phyloP scores from a whole-genome alignment of 2,329 filamentous ascomycete species.

The Fusarium sp. region DNA sequence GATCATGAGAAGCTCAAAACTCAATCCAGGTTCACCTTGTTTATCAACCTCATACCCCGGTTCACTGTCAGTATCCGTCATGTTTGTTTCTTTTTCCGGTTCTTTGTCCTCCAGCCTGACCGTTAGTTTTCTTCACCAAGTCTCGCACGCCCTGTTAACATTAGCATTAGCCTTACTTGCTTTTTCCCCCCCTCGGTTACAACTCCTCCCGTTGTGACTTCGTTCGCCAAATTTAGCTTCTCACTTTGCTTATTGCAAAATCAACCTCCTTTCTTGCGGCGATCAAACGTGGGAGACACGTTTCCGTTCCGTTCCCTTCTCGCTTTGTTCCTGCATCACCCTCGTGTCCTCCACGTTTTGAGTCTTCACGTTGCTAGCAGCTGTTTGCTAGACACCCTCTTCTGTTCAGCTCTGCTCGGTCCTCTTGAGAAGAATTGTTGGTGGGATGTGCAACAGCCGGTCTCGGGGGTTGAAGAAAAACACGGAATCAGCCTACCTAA shows the following conservation, averaged over 20 bases:
- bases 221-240: neutral
- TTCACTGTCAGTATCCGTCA: neutral
- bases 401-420: neutral
- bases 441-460: neutral
- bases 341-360: slow-evolving; percentile 43
- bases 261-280: slow-evolving; percentile 1
- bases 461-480: too few relatives aligned
- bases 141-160: slow-evolving; percentile 3
- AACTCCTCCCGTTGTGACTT: slow-evolving; percentile 2
- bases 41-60: neutral
- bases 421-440: neutral
- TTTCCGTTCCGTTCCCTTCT: slow-evolving; percentile 20
- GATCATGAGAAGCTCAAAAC: neutral
- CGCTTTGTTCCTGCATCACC: slow-evolving; percentile 11
- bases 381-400: slow-evolving; percentile 2
- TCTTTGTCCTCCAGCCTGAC: neutral
- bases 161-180: slow-evolving; percentile 3
- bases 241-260: slow-evolving; percentile 1
- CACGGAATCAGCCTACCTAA: too few relatives aligned
- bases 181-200: slow-evolving; percentile 4
- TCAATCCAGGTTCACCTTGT: neutral
- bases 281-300: slow-evolving; percentile 30
- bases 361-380: neutral
- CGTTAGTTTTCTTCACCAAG: slow-evolving; percentile 25
- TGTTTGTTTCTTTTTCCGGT: slow-evolving; percentile 3